Conservation (phyloP, 345 rosid species). For the Mercurialis annua region DNA sequence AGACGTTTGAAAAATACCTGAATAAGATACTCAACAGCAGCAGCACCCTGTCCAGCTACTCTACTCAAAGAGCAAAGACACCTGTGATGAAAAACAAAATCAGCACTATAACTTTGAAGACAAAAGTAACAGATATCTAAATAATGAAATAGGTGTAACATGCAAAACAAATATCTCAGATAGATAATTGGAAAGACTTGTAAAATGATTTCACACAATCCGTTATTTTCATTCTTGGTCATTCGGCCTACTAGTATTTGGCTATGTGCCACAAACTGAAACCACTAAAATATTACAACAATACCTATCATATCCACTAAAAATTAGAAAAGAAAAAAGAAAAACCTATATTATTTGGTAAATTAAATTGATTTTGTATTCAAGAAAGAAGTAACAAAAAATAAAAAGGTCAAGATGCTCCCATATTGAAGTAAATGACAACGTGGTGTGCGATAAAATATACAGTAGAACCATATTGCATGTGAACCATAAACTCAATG, state of each 20-base stretch:
- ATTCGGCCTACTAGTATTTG: neutral
- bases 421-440: neutral
- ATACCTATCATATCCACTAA: neutral
- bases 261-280: neutral
- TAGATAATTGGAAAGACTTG: neutral
- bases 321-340: neutral
- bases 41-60: conserved; percentile 68
- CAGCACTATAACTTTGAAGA: conserved; percentile 3
- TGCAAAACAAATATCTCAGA: neutral
- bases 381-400: neutral
- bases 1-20: conserved; percentile 81
- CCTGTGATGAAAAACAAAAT: conserved; percentile 40
- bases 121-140: neutral
- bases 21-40: conserved; percentile 76
- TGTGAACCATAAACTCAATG: neutral
- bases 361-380: neutral
- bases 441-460: neutral
- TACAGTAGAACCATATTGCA: neutral
- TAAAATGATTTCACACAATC: neutral
- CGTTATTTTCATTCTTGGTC: neutral
- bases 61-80: conserved; percentile 86
- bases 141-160: neutral
- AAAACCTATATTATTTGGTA: neutral
- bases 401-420: neutral
- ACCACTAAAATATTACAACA: neutral